Conservation (phyloP, 108 stramenopile species). For the Conticribra weissflogii region DNA sequence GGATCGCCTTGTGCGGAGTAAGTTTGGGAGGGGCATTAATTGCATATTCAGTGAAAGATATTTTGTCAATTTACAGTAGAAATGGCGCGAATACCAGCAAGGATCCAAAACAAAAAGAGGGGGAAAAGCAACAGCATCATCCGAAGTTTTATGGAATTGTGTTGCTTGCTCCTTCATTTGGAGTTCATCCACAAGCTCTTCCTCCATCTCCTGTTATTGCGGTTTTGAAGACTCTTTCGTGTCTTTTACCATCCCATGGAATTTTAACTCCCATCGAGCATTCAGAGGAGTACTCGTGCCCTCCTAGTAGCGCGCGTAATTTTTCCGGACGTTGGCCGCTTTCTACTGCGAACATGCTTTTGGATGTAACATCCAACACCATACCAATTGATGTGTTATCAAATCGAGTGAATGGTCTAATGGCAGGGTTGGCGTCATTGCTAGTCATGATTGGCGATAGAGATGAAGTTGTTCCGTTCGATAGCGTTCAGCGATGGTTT, state of each 20-base stretch:
- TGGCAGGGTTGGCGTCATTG: conserved; percentile 16
- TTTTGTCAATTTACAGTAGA: neutral
- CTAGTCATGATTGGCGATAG: conserved; percentile 42
- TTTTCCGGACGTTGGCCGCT: conserved; percentile 63
- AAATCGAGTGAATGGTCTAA: neutral
- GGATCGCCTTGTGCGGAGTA: conserved; percentile 36
- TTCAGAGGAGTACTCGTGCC: conserved; percentile 51
- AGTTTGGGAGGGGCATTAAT: conserved; percentile 56
- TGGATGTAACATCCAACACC: conserved; percentile 47
- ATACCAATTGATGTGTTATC: conserved; percentile 41
- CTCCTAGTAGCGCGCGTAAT: conserved; percentile 48
- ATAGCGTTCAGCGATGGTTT: conserved; percentile 27
- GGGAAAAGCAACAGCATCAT: neutral
- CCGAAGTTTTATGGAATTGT: conserved; percentile 39
- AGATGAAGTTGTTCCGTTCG: conserved; percentile 31
- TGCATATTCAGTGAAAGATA: conserved; percentile 40
- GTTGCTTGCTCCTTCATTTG: conserved; percentile 52
- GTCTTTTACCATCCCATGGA: conserved; percentile 22
- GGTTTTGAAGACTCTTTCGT: conserved; percentile 31
- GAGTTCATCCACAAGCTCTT: conserved; percentile 47
- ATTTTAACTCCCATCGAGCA: conserved; percentile 61
- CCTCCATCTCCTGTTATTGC: conserved; percentile 43
- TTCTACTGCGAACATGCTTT: conserved; percentile 54
- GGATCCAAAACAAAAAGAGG: neutral
- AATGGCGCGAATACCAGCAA: neutral